Conservation (phyloP, 2,329 filamentous ascomycete species). For the Didymella keratinophila region DNA sequence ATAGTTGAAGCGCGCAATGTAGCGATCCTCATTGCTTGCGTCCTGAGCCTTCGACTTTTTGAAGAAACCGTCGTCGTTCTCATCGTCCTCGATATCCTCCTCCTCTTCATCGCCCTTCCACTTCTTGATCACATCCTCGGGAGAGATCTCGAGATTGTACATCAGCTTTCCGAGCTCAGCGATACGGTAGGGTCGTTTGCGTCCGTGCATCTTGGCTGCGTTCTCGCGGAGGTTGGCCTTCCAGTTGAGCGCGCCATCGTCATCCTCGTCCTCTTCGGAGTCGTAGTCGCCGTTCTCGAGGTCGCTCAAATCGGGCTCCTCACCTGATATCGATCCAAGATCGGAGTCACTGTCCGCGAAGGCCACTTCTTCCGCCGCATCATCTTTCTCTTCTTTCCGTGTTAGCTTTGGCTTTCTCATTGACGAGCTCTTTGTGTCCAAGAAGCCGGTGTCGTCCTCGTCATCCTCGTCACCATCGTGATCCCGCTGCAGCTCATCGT, state of each 20-base stretch:
- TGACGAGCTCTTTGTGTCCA: constrained; percentile 51
- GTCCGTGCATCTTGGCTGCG: constrained; percentile 74
- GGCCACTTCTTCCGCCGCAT: constrained; percentile 71
- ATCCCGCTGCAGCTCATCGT: constrained; percentile 60
- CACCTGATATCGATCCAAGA: constrained; percentile 81
- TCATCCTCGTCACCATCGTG: constrained; percentile 61
- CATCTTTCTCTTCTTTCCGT: constrained; percentile 43
- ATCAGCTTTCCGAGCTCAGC: constrained; percentile 85
- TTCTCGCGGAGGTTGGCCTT: constrained; percentile 84
- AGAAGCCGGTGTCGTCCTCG: constrained; percentile 59
- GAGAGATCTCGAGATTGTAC: constrained; percentile 82
- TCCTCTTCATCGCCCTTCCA: constrained; percentile 76
- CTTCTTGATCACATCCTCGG: constrained; percentile 75
- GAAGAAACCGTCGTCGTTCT: constrained; percentile 71
- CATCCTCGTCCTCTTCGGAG: constrained; percentile 64
- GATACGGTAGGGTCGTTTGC: constrained; percentile 76
- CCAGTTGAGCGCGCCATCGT: constrained; percentile 79
- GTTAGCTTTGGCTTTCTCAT: constrained; percentile 46
- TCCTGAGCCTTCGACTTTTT: constrained; percentile 62
- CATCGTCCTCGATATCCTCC: constrained; percentile 62
- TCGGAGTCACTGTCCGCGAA: constrained; percentile 99
- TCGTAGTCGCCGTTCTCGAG: constrained; percentile 59
- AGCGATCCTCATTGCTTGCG: constrained; percentile 72
- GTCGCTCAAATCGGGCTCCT: constrained; percentile 50
- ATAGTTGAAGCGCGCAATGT: constrained; percentile 81